Evolutionary conservation across 768 basidiomycete species (phyloP).

Genomic region (Termitomyces sp.): DNA sequence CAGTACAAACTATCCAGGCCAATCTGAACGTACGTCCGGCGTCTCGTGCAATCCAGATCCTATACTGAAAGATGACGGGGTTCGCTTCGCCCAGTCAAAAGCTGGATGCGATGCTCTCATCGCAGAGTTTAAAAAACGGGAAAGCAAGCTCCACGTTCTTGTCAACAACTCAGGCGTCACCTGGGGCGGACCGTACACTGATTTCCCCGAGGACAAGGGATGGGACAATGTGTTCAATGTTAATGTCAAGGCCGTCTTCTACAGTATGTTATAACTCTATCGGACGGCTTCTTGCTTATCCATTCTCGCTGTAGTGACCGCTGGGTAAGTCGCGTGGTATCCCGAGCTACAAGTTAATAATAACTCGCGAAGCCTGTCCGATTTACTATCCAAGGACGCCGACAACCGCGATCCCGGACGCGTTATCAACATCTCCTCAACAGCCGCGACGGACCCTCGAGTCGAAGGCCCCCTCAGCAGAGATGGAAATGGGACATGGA

Average conservation of each 20-base stretch:
- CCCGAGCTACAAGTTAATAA: not conserved
- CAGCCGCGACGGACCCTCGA: conserved; percentile 47
- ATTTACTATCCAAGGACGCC: conserved; percentile 60
- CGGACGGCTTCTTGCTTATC: not conserved
- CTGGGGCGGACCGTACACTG: conserved; percentile 68
- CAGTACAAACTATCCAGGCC: conserved; percentile 68
- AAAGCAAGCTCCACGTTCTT: conserved; percentile 72
- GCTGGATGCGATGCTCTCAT: conserved; percentile 75
- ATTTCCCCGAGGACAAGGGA: conserved; percentile 75
- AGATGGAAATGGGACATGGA: conserved; percentile 65
- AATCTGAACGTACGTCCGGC: conserved; percentile 61
- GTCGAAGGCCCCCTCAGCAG: conserved; percentile 47
- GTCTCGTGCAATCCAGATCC: not conserved
- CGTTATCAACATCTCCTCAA: conserved; percentile 81
- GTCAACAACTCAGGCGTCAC: conserved; percentile 80
- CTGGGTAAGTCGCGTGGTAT: conserved; percentile 27
- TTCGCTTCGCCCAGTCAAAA: conserved; percentile 43
- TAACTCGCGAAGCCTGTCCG: conserved; percentile 37
- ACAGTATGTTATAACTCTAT: conserved; percentile 42
- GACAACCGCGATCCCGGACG: conserved; percentile 60
- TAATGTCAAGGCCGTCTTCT: conserved; percentile 84
- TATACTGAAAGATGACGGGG: not conserved
- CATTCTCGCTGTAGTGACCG: conserved; percentile 37
- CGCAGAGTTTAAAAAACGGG: conserved; percentile 59
- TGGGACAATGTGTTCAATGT: conserved; percentile 83